Evolutionary conservation across 1,284 basidiomycete genomes (phyloP), one percentile per base, ranked within the genome.

Genomic region (Xanthoconium separans): DNA sequence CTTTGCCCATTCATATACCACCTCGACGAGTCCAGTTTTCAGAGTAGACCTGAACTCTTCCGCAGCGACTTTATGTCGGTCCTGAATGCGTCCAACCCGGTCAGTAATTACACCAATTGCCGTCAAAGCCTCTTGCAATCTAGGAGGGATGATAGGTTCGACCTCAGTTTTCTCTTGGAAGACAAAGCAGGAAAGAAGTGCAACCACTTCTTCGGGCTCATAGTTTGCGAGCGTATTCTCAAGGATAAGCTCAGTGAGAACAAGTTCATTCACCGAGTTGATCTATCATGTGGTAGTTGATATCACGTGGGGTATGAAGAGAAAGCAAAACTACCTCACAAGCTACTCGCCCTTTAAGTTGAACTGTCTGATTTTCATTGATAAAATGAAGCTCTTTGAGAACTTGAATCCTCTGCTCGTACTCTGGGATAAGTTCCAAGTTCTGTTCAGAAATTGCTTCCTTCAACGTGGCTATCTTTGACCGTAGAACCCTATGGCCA

Each of bases 1-100:
- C 68, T 90, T 91, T 0, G 97, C 95, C 97, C 97, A 99, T 71
- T 98, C 95, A 70, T 98, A 98, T 9, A 98, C 96, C 1, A 98
- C 95, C 66, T 97, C 93, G 12, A 93, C 86, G 27, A 99, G 76
- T 2, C 96, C 96, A 59, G 91, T 90, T 71, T 95, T 96, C 60
- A 94, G 82, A 46, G 78, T 80, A 31, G 83, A 80, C 43, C 82
- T 79, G 68, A 89, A 90, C 57, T 89, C 91, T 62, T 91, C 90
- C 30, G 83, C 85, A 39, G 83, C 77, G 1, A 97, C 90, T 63
- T 89, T 89, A 67, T 93, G 83, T 29, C 74, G 70, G 60, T 92
- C 84, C 68, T 98, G 95, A 18, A 92, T 82, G 12, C 82, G 74
- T 39, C 85, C 86, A 6, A 99, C 85, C 27, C 88, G 80, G 43